These are phyloP conservation scores for Anisogramma anomala DNA, from an alignment of 2,329 filamentous ascomycete genomes.

Conservation along the genomic window DNA sequence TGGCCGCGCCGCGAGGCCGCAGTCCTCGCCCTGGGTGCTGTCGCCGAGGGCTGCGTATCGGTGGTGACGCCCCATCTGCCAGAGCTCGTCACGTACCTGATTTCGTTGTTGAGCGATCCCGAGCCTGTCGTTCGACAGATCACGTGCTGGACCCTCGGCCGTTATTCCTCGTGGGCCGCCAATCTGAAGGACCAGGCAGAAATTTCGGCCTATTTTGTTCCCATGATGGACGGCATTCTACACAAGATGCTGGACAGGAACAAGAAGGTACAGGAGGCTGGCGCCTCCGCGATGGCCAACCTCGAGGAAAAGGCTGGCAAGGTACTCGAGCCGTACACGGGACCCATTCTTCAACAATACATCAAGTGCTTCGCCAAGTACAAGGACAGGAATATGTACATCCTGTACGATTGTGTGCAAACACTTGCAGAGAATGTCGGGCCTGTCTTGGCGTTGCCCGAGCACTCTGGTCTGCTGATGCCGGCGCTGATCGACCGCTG, in stretches of 20 bases:
- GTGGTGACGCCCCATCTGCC: slow-evolving; percentile 84
- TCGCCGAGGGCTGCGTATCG: slow-evolving; percentile 87
- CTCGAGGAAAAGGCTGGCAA: slow-evolving; percentile 86
- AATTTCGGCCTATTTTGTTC: slow-evolving; percentile 72
- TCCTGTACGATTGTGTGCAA: slow-evolving; percentile 96
- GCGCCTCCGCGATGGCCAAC: slow-evolving; percentile 89
- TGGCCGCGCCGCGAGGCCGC: slow-evolving; percentile 92
- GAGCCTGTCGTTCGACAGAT: slow-evolving; percentile 93
- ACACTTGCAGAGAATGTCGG: slow-evolving; percentile 89
- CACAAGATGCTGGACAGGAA: slow-evolving; percentile 92
- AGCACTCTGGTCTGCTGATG: slow-evolving; percentile 81
- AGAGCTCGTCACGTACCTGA: slow-evolving; percentile 79
- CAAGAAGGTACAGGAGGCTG: slow-evolving; percentile 96
- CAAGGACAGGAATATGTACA: slow-evolving; percentile 98
- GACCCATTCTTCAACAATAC: slow-evolving; percentile 84
- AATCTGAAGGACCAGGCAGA: slow-evolving; percentile 55
- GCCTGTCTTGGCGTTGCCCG: slow-evolving; percentile 63
- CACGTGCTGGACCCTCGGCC: slow-evolving; percentile 91
- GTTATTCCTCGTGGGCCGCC: slow-evolving; percentile 88
- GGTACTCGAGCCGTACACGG: slow-evolving; percentile 71
- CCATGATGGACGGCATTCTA: slow-evolving; percentile 93
- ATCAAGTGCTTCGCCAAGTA: slow-evolving; percentile 87
- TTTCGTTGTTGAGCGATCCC: slow-evolving; percentile 69
- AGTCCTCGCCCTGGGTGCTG: slow-evolving; percentile 84
- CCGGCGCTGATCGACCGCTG: slow-evolving; percentile 82